Evolutionary conservation across 2,329 filamentous ascomycete species (phyloP).

Genomic region (Mycosphaerella sp.): DNA sequence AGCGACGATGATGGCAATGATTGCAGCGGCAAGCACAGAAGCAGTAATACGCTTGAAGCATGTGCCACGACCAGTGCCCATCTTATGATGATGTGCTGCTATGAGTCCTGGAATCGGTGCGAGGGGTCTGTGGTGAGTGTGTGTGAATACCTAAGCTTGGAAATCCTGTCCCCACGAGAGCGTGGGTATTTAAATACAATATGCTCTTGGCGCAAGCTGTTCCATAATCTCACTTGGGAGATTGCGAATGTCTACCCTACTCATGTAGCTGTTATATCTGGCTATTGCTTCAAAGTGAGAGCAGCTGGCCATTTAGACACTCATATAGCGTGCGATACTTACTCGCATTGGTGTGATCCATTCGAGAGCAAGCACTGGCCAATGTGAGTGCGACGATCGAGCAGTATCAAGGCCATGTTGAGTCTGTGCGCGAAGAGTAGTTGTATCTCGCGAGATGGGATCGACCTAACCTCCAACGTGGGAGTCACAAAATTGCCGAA

Average conservation of each 20-base stretch:
- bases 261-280: neutral
- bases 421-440: neutral
- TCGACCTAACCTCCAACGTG: neutral
- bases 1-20: constrained; percentile 8
- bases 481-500: no score
- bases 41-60: neutral
- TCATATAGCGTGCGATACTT: neutral
- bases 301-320: neutral
- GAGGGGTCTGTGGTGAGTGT: neutral
- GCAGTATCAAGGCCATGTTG: neutral
- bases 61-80: neutral
- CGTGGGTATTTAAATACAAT: neutral
- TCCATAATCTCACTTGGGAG: neutral
- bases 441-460: neutral
- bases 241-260: neutral
- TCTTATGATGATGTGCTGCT: neutral
- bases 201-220: neutral
- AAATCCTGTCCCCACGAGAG: neutral
- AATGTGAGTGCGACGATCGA: neutral
- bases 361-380: neutral
- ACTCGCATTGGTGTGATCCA: neutral
- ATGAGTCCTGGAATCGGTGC: neutral
- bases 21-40: neutral
- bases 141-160: no score
- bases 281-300: neutral